phyloP scores from a whole-genome alignment of 805 yeast species.

The Candida piceae region DNA sequence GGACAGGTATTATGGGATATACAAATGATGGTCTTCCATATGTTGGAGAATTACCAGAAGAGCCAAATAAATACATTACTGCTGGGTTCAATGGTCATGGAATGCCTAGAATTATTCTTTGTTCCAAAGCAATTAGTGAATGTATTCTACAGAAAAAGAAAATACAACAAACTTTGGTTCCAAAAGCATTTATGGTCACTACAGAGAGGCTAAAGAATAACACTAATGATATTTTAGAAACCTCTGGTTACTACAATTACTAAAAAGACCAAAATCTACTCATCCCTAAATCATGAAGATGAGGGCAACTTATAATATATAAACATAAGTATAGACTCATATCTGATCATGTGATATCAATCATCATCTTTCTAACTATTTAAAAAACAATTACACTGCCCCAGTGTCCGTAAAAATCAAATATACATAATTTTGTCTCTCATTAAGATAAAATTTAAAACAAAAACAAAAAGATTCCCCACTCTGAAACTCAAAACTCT shows the following conservation, averaged over 20 bases:
- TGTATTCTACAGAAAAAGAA: slow-evolving; percentile 3
- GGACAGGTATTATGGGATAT: slow-evolving; percentile 48
- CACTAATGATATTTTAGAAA: slow-evolving; percentile 10
- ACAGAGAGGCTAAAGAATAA: slow-evolving; percentile 14
- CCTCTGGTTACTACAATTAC: background rate
- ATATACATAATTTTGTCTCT: too few species aligned
- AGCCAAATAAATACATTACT: slow-evolving; percentile 31
- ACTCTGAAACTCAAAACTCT: too few species aligned
- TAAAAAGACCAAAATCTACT: too few species aligned
- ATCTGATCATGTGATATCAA: too few species aligned
- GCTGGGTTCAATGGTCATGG: slow-evolving; percentile 52
- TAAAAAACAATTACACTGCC: too few species aligned
- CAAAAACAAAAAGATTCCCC: too few species aligned
- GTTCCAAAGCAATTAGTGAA: slow-evolving; percentile 36
- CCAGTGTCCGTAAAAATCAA: too few species aligned
- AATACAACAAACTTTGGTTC: slow-evolving; percentile 11
- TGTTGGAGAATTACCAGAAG: slow-evolving; percentile 35
- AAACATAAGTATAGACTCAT: too few species aligned
- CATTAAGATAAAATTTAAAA: too few species aligned
- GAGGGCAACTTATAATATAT: too few species aligned
- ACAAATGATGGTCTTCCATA: slow-evolving; percentile 37
- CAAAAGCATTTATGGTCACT: slow-evolving; percentile 20
- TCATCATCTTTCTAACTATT: too few species aligned
- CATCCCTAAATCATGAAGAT: too few species aligned
- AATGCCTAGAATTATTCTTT: slow-evolving; percentile 41